Base-by-base conservation (phyloP, 1,139 yeast species). In the Suhomyces ambrosiae region DNA sequence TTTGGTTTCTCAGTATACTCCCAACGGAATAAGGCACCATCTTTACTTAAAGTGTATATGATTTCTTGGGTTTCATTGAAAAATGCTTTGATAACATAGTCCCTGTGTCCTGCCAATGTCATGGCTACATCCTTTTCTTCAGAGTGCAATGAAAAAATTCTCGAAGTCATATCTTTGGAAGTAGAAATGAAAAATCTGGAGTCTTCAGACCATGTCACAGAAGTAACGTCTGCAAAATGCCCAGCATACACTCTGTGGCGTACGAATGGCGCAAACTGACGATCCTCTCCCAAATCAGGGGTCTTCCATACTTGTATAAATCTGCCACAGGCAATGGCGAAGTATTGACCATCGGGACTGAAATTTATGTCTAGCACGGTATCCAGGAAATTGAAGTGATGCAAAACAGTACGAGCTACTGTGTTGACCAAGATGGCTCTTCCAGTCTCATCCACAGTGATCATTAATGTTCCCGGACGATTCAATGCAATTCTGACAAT, bases 191-290 rank as follows among this genome's bases (percentile, higher is more conserved):
- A 76, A 57, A 89, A 92, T 49, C 96, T 73, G 5, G 96, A 86
- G 61, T 92, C 98, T 24, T 72, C 74, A 0, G 97, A 87, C 98
- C 98, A 92, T 5, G 86, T 74, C 7, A 92, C 63, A 6, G 87
- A 79, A 1, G 80, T 75, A 17, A 94, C 80, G 48, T 87, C 95
- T 36, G 82, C 82, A 58, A 82, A 89, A 64, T 92, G 98, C 18
- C 98, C 99, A 2, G 97, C 88, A 53, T 89, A 89, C 5, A 86
- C 78, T 53, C 96, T 73, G 60, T 87, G 89, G 48, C 95, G 83
- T 27, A 92, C 86, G 63, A 92, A 94, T 11, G 98, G 99, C 1
- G 96, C 94, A 73, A 94, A 92, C 58, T 89, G 97, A 47, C 95
- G 72, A 46, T 78, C 83, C 50, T 82, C 86, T 2, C 79, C 66